Evolutionary conservation across 805 yeast genomes (phyloP).

Genomic region (Maudiozyma turicensis): DNA sequence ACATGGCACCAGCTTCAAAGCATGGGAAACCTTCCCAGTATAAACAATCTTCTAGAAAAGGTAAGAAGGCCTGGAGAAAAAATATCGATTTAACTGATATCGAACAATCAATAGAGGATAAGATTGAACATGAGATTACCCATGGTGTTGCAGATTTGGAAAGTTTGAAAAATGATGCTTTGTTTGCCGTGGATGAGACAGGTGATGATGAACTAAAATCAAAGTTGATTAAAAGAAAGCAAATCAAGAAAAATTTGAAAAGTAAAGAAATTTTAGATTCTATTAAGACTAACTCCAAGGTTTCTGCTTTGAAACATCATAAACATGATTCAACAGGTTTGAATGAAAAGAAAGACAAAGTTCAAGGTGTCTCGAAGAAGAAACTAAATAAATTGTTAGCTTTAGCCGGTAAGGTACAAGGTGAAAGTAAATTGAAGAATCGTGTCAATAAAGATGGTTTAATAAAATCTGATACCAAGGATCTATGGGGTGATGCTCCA

Average conservation of each 20-base stretch:
- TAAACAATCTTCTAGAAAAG: slow-evolving; percentile 77
- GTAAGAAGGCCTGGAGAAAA: slow-evolving; percentile 93
- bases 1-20: neutral
- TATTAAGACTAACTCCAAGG: slow-evolving; percentile 49
- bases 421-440: slow-evolving; percentile 43
- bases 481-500: slow-evolving; percentile 54
- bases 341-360: slow-evolving; percentile 26
- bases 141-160: slow-evolving; percentile 26
- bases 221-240: slow-evolving; percentile 32
- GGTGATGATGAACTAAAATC: slow-evolving; percentile 42
- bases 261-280: slow-evolving; percentile 64
- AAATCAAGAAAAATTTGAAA: slow-evolving; percentile 38
- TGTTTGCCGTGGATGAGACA: slow-evolving; percentile 51
- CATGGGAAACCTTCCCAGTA: slow-evolving; percentile 45
- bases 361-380: slow-evolving; percentile 55
- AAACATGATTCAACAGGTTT: slow-evolving; percentile 30
- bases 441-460: slow-evolving; percentile 51
- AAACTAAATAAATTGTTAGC: slow-evolving; percentile 60
- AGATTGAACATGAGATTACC: slow-evolving; percentile 45
- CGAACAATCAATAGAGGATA: slow-evolving; percentile 57
- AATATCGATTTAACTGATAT: slow-evolving; percentile 81
- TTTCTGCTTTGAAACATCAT: slow-evolving; percentile 46
- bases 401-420: slow-evolving; percentile 63
- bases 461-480: slow-evolving; percentile 41
- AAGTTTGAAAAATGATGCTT: slow-evolving; percentile 18